Percentiles rank a stretch among this genome's conserved stretches.
phyloP scores from a whole-genome alignment of 148 eudicot genomes.

The Talinum fruticosum region DNA sequence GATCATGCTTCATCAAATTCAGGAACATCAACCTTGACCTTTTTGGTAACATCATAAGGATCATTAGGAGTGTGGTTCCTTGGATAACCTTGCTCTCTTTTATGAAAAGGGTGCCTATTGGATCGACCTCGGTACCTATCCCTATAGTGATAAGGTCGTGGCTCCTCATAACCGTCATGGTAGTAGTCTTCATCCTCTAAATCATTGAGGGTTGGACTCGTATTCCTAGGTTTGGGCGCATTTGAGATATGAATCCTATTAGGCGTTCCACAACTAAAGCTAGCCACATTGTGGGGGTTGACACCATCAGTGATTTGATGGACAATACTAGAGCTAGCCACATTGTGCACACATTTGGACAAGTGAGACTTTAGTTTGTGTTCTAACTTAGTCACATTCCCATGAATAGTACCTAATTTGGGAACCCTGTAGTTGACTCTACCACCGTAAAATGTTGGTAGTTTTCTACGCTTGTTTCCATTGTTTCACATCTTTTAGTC shows the following conservation, averaged over 20 bases:
- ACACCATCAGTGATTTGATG: neutral
- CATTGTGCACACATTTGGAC: no score
- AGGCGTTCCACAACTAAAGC: neutral
- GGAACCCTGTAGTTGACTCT: no score
- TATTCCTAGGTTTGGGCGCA: no score
- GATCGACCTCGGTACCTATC: neutral
- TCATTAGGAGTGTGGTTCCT: neutral
- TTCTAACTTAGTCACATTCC: no score
- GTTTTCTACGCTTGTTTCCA: no score
- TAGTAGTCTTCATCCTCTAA: neutral
- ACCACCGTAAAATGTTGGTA: no score
- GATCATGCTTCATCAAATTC: neutral
- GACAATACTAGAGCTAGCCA: neutral
- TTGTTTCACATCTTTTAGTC: no score
- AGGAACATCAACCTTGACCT: neutral
- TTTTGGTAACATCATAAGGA: neutral
- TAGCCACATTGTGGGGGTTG: no score
- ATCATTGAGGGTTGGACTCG: no score
- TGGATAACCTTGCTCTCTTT: neutral
- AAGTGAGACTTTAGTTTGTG: no score
- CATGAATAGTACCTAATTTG: no score
- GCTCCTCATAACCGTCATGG: neutral
- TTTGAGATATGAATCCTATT: neutral
- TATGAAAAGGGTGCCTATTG: neutral
- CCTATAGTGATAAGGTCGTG: neutral